These are phyloP conservation scores for Globisporangium ultimum DNA, from an alignment of 352 stramenopile species.

Conservation along the genomic window DNA sequence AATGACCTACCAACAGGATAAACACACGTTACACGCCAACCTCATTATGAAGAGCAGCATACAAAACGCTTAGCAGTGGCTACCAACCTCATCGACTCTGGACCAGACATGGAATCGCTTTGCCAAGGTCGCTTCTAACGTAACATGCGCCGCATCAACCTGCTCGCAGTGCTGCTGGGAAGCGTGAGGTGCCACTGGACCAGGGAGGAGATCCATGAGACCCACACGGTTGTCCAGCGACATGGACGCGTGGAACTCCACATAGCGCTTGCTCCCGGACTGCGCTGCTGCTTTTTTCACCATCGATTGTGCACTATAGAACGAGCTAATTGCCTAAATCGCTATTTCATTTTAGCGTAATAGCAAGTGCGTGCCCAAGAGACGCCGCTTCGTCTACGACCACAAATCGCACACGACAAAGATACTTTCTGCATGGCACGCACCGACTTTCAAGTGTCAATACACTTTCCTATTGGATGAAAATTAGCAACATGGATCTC, in stretches of 20 bases:
- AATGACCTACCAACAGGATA: conserved; percentile 18
- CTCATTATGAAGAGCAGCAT: not conserved
- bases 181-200: not conserved
- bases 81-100: conserved; percentile 29
- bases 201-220: conserved; percentile 23
- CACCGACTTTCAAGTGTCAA: too few relatives aligned
- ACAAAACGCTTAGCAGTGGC: not conserved
- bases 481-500: too few relatives aligned
- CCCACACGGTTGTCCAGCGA: conserved; percentile 43
- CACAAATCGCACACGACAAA: too few relatives aligned
- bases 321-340: too few relatives aligned
- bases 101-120: conserved; percentile 28
- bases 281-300: not conserved
- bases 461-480: too few relatives aligned
- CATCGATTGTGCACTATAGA: too few relatives aligned
- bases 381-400: too few relatives aligned
- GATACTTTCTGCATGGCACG: too few relatives aligned
- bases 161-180: not conserved
- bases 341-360: too few relatives aligned
- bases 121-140: conserved; percentile 20
- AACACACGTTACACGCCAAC: not conserved
- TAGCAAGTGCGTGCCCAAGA: too few relatives aligned
- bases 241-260: conserved; percentile 75
- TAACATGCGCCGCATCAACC: conserved; percentile 1
- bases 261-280: conserved; percentile 13